These are phyloP conservation scores for Pyrus bretschneideri DNA, from an alignment of 306 rosid genomes.

Conservation along the genomic window DNA sequence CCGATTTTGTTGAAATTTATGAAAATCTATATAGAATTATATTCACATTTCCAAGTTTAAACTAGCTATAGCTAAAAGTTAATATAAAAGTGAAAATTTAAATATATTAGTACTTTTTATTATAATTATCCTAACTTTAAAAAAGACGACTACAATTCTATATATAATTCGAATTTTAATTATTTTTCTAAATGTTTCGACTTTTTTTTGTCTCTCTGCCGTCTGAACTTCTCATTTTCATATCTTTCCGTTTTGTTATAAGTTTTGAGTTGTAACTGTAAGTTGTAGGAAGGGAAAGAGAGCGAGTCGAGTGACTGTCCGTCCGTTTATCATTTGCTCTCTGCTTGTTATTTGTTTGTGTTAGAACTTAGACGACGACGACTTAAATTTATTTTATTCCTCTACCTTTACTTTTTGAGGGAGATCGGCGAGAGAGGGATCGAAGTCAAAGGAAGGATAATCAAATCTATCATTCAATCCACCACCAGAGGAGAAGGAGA, in stretches of 20 bases:
- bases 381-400: not conserved
- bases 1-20: not conserved
- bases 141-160: too few relatives aligned
- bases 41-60: too few relatives aligned
- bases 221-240: not conserved
- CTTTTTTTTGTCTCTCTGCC: not conserved
- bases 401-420: not conserved
- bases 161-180: too few relatives aligned
- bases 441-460: not conserved
- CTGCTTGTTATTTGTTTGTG: not conserved
- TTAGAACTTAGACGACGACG: not conserved
- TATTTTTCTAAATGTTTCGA: too few relatives aligned
- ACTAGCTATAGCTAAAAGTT: too few relatives aligned
- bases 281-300: too few relatives aligned
- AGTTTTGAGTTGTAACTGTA: not conserved
- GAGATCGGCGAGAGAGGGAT: not conserved
- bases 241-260: not conserved
- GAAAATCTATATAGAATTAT: too few relatives aligned
- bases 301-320: not conserved
- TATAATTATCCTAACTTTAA: too few relatives aligned
- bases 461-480: not conserved
- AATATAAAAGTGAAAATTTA: too few relatives aligned
- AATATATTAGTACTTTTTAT: too few relatives aligned
- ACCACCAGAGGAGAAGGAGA: not conserved
- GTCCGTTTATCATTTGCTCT: not conserved